phyloP scores from a whole-genome alignment of 2,329 filamentous ascomycete genomes.

The Fusarium torulosum region DNA sequence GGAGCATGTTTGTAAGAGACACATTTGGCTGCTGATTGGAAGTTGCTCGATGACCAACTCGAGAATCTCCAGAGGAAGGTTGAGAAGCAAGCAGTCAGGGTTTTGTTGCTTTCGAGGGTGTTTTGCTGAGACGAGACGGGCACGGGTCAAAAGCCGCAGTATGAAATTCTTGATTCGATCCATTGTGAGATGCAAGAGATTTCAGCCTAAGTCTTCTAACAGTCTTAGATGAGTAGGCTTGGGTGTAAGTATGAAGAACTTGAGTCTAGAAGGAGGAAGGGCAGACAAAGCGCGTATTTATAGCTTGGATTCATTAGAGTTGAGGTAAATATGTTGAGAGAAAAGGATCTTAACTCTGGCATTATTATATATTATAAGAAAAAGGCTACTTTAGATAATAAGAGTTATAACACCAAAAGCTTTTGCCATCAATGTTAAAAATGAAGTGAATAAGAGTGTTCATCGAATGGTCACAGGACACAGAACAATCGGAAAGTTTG shows the following conservation, averaged over 20 bases:
- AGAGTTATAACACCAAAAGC: no score
- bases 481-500: no score
- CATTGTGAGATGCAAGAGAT: neutral
- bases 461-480: no score
- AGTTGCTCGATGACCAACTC: neutral
- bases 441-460: no score
- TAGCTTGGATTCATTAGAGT: neutral
- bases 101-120: neutral
- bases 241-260: neutral
- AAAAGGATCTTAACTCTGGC: no score
- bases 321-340: no score
- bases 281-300: neutral
- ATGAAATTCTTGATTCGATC: neutral
- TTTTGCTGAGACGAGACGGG: no score
- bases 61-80: constrained; percentile 3
- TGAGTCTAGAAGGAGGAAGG: neutral
- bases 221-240: neutral
- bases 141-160: fast-evolving
- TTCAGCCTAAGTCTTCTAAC: neutral
- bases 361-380: no score
- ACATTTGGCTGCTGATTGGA: neutral
- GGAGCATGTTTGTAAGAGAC: neutral
- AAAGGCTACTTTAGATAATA: no score
- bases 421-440: no score
- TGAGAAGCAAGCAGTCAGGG: neutral